phyloP scores from a whole-genome alignment of 75 land plant species.

The Sequoiadendron giganteum region DNA sequence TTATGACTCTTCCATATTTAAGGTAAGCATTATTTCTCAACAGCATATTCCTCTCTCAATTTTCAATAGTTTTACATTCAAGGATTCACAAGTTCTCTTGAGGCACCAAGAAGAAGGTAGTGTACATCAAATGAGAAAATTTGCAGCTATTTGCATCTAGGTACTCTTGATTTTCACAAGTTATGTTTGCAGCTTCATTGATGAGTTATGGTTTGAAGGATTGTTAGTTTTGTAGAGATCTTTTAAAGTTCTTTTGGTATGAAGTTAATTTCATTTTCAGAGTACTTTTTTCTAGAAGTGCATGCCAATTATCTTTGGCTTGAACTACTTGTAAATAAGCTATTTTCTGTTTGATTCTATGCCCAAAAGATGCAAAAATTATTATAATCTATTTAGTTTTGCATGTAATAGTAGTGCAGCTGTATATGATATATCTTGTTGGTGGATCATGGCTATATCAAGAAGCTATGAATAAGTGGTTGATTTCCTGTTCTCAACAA shows the following conservation, averaged over 20 bases:
- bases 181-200: background rate
- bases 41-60: background rate
- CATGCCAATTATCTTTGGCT: background rate
- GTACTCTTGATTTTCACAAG: background rate
- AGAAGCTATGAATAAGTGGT: no score
- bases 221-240: background rate
- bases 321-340: background rate
- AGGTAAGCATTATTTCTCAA: slow-evolving; percentile 24
- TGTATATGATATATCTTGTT: background rate
- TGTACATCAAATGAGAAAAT: no score
- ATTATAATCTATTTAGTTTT: background rate
- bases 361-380: background rate
- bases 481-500: no score
- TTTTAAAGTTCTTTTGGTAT: background rate
- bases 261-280: background rate
- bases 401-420: background rate
- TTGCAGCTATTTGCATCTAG: background rate
- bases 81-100: background rate
- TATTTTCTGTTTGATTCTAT: background rate
- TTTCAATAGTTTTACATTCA: background rate
- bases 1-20: slow-evolving; percentile 56
- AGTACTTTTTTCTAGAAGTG: background rate
- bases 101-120: background rate
- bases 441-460: background rate
- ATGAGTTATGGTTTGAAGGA: background rate